Evolutionary conservation across 768 basidiomycete genomes (phyloP).

Genomic region (Mrakia hoshinonis): DNA sequence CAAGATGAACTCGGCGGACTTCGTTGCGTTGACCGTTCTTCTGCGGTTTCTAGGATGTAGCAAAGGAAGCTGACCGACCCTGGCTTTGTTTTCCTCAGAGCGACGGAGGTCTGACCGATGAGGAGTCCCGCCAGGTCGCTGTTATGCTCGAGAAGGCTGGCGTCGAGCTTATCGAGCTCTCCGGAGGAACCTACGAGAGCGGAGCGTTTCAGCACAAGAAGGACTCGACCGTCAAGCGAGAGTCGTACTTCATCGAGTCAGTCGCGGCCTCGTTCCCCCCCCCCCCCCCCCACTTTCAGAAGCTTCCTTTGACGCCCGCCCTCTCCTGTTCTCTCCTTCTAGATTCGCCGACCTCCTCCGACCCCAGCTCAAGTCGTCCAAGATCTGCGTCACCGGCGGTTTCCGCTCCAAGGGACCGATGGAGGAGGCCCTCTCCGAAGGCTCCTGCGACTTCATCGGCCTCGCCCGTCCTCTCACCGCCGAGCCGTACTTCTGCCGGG

Average conservation of each 20-base stretch:
- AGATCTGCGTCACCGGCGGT: conserved; percentile 38
- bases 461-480: conserved; percentile 37
- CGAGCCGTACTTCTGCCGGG: conserved; percentile 36
- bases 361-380: conserved; percentile 34
- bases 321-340: neutral
- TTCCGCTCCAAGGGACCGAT: conserved; percentile 36
- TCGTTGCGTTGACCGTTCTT: neutral
- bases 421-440: conserved; percentile 33
- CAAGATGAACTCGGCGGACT: conserved; percentile 11
- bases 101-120: conserved; percentile 23
- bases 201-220: conserved; percentile 35
- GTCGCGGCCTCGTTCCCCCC: neutral
- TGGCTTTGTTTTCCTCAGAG: neutral
- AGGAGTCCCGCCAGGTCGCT: conserved; percentile 11
- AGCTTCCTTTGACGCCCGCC: neutral
- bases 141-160: conserved; percentile 6
- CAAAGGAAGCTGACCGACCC: neutral
- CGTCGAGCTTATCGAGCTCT: conserved; percentile 25
- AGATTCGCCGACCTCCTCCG: conserved; percentile 34
- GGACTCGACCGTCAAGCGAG: conserved; percentile 36
- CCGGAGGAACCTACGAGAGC: conserved; percentile 31
- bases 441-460: conserved; percentile 33
- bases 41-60: neutral
- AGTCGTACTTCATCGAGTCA: conserved; percentile 34
- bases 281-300: neutral